Conservation (phyloP, 768 basidiomycete species). For the Lactifluus subvellereus region DNA sequence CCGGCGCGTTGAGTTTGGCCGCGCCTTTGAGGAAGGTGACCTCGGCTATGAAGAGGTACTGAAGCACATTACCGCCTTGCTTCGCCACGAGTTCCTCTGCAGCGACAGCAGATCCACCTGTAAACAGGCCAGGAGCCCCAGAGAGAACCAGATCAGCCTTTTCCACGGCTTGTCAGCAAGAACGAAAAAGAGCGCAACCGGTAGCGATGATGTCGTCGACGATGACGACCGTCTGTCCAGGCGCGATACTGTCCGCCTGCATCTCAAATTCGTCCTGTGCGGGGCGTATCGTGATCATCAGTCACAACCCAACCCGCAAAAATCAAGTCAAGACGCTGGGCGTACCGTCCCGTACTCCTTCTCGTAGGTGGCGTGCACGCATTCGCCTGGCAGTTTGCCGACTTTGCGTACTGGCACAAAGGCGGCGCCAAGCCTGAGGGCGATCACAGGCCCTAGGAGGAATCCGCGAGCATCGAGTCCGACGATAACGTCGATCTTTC, state of each 20-base stretch:
- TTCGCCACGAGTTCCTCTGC: conserved; percentile 84
- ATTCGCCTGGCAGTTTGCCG: conserved; percentile 91
- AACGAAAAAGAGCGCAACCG: conserved; percentile 43
- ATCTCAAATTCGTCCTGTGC: conserved; percentile 90
- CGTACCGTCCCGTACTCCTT: conserved; percentile 91
- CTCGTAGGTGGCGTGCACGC: conserved; percentile 66
- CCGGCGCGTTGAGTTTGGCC: conserved; percentile 76
- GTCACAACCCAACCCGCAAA: too few relatives aligned
- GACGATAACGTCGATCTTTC: conserved; percentile 87
- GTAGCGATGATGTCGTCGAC: conserved; percentile 97
- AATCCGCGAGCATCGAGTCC: conserved; percentile 96
- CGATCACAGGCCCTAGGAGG: conserved; percentile 88
- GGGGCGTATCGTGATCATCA: too few relatives aligned
- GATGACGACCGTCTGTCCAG: conserved; percentile 79
- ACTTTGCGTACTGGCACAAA: conserved; percentile 94
- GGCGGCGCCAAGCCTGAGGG: conserved; percentile 82
- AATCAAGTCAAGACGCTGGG: too few relatives aligned
- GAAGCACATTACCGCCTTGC: conserved; percentile 77
- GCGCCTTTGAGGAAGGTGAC: conserved; percentile 67
- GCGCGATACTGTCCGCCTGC: conserved; percentile 78
- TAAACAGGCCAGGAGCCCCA: neutral
- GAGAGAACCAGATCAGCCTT: neutral
- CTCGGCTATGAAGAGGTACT: conserved; percentile 94
- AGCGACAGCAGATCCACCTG: conserved; percentile 90
- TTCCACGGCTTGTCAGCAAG: neutral